Percentiles rank a stretch among this genome's conserved stretches.
Evolutionary conservation across 164 flowering plant species (phyloP).

Genomic region (Kalanchoe fedtschenkoi): DNA sequence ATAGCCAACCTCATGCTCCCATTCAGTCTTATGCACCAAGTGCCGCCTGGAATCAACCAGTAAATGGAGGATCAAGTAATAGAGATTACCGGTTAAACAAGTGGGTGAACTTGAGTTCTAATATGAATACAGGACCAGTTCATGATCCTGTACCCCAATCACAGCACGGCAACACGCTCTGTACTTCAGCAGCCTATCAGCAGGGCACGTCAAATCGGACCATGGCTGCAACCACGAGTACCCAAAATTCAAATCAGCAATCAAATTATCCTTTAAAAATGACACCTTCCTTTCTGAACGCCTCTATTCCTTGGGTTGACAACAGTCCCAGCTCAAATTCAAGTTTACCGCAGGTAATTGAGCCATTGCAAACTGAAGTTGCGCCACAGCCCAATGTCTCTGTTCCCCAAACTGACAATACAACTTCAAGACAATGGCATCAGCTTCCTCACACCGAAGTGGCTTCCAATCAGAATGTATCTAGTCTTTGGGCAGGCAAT

Average conservation of each 20-base stretch:
- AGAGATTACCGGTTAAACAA: neutral
- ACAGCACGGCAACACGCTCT: neutral
- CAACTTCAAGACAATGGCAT: no score
- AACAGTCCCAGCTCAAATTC: no score
- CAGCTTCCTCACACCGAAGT: no score
- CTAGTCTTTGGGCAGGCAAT: neutral
- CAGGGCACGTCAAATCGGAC: neutral
- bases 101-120: conserved; percentile 3
- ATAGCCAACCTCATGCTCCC: conserved; percentile 9
- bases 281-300: neutral
- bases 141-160: neutral
- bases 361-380: no score
- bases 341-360: no score
- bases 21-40: conserved; percentile 12
- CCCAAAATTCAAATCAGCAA: neutral
- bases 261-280: neutral
- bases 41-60: conserved; percentile 3
- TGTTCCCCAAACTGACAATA: no score
- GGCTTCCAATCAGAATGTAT: neutral
- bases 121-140: neutral
- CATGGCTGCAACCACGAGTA: neutral
- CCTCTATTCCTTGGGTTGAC: neutral
- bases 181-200: neutral
- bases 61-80: neutral
- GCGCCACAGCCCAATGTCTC: no score